phyloP scores from a whole-genome alignment of 768 basidiomycete genomes.

The Candolleomyces eurysporus region DNA sequence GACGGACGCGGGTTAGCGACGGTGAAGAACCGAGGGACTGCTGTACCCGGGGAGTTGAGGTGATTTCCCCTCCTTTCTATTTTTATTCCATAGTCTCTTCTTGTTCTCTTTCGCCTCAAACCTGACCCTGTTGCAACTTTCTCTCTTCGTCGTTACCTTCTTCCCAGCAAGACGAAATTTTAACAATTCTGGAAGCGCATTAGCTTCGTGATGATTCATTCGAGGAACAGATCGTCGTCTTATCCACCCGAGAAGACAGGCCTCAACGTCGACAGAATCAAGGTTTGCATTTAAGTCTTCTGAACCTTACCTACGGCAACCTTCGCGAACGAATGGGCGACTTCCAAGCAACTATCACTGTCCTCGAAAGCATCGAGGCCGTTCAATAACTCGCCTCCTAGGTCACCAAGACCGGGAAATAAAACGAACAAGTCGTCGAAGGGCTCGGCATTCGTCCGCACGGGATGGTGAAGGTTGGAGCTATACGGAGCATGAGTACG shows the following conservation, averaged over 20 bases:
- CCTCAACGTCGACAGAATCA: constrained; percentile 90
- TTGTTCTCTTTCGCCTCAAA: too few relatives aligned
- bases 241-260: constrained; percentile 83
- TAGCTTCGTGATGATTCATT: constrained; percentile 97
- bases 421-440: constrained; percentile 84
- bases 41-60: constrained; percentile 70
- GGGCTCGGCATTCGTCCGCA: constrained; percentile 90
- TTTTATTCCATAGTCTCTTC: too few relatives aligned
- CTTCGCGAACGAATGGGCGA: constrained; percentile 87
- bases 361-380: constrained; percentile 57
- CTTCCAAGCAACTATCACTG: constrained; percentile 67
- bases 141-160: too few relatives aligned
- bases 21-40: constrained; percentile 79
- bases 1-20: constrained; percentile 74
- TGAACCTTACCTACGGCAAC: constrained; percentile 61
- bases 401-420: constrained; percentile 64
- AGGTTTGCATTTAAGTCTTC: constrained; percentile 65
- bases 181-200: neutral
- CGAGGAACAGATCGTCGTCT: constrained; percentile 93
- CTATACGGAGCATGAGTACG: too few relatives aligned
- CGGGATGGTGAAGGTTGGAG: too few relatives aligned
- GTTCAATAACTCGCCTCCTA: constrained; percentile 73
- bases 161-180: too few relatives aligned
- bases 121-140: neutral
- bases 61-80: constrained; percentile 22